Base-by-base conservation (phyloP, 495 filamentous ascomycete species). In the Podospora bellae-mahoneyi region DNA sequence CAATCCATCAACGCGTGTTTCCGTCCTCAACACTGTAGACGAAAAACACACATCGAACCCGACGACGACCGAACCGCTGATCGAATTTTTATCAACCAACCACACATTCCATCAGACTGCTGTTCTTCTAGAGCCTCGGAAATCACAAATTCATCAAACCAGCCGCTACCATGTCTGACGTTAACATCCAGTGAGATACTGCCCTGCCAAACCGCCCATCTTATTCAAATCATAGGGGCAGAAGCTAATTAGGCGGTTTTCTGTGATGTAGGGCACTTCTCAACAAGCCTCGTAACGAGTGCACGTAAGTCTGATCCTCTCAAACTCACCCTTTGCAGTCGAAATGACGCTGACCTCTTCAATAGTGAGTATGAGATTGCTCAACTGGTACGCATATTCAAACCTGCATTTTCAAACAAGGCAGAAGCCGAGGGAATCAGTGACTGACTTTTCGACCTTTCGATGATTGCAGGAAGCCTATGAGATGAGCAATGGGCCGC, bases 401-500 rank as follows among this genome's bases (percentile, higher is more conserved):
- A 48, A 48, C 2, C 39, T 48, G 5, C 39, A 48, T 48, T 18
- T 48, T 10, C 39, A 16, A 48, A 48, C 39, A 13, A 48, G 2
- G 39, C 3, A 16, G 39, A 16, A 48, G 5, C 39, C 39, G 39
- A 48, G 23, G 1, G 39, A 16, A 16, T 48, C 39, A 2, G 16
- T 0, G 19, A 39, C 30, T 69, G 32, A 55, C 5, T 3, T 23
- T 23, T 18, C 32, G 26, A 48, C 63, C 18, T 57, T 28, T 7
- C 55, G 44, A 18, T 15, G n/a, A 34, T 6, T 20, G 18, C 62
- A 74, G 73, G 73, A 75, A 66, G 69, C 68, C 65, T 75, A 69
- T 64, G 73, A 75, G 69, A 75, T 75, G 73, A 70, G 67, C 72
- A 74, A 74, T 61, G 75, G 75, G 20, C 75, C 75, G 28, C 73